Evolutionary conservation across 73 alveolate species (phyloP), one percentile per base, ranked within the genome.

Genomic region (Paramecium octaurelia): DNA sequence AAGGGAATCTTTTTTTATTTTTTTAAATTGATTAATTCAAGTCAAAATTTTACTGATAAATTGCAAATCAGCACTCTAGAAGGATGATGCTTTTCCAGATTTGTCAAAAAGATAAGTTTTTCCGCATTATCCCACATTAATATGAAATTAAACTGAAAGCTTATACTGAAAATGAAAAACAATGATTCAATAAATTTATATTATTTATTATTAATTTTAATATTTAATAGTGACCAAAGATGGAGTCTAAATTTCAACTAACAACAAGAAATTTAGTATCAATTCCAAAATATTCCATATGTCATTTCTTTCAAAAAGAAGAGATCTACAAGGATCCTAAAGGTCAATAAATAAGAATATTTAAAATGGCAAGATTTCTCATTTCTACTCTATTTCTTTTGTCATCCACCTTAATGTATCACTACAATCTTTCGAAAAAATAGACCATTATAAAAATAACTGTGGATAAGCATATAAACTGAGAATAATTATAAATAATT

Each of bases 41-140:
- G 60, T 80, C 91, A 80, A 80, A 80, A 80, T 80, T 80, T 80
- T 80, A 80, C 91, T 80, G 91, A 80, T 42, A 80, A 80, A 80
- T 42, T 24, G 46, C 73, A 48, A 43, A 80, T 80, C 91, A 80
- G 88, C 59, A 12, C 24, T 64, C 57, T 80, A 80, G 57, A 20
- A 80, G 48, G 31, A 80, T 43, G 91, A 80, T 73, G 54, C 46
- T 24, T 54, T 18, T 54, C 27, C 34, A 54, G 14, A 1, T 18
- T n/a, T n/a, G n/a, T n/a, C n/a, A n/a, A 4, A 18, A 4, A 31
- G 6, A 18, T 34, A 54, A 54, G 69, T 3, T 54, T 54, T 54
- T 54, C 4, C n/a, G 5, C 6, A 3, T 54, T 54, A 20, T 4
- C 20, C n/a, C 18, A 54, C 16, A 20, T 54, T n/a, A 18, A 6